Conservation (phyloP, 805 yeast species). For the Nakazawaea ishiwadae region DNA sequence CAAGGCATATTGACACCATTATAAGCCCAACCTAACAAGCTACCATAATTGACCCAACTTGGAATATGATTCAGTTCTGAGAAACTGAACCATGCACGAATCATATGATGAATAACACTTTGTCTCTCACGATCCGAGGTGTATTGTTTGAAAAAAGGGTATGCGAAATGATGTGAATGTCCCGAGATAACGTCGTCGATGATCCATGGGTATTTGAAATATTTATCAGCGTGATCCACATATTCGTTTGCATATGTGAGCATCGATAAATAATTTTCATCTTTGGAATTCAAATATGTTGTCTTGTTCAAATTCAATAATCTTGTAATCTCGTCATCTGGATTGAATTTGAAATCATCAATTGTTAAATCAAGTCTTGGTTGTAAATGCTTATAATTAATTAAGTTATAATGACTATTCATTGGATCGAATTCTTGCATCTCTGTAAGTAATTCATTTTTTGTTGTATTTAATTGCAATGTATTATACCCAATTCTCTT, state of each 20-base stretch:
- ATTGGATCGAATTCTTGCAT: background rate
- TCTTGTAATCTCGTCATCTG: conserved; percentile 1
- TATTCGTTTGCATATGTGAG: background rate
- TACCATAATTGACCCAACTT: conserved; percentile 22
- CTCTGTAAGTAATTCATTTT: background rate
- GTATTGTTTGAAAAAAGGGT: conserved; percentile 33
- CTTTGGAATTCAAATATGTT: background rate
- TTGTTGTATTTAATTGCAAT: background rate
- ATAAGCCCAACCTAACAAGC: conserved; percentile 27
- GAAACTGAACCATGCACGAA: conserved; percentile 43
- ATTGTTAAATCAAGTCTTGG: background rate
- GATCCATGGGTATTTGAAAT: conserved; percentile 11
- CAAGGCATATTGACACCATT: conserved; percentile 37
- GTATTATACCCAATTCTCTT: background rate
- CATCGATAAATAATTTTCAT: background rate
- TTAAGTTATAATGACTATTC: background rate
- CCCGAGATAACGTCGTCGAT: conserved; percentile 7
- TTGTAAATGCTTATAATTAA: background rate
- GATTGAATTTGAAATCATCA: conserved; percentile 5
- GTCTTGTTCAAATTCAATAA: background rate
- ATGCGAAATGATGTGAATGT: conserved; percentile 20
- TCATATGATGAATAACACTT: conserved; percentile 36
- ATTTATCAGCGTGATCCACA: conserved; percentile 5
- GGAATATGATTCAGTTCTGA: conserved; percentile 30
- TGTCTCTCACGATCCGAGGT: conserved; percentile 32